phyloP scores from a whole-genome alignment of 1,284 basidiomycete genomes.

The Porodaedalea pini region DNA sequence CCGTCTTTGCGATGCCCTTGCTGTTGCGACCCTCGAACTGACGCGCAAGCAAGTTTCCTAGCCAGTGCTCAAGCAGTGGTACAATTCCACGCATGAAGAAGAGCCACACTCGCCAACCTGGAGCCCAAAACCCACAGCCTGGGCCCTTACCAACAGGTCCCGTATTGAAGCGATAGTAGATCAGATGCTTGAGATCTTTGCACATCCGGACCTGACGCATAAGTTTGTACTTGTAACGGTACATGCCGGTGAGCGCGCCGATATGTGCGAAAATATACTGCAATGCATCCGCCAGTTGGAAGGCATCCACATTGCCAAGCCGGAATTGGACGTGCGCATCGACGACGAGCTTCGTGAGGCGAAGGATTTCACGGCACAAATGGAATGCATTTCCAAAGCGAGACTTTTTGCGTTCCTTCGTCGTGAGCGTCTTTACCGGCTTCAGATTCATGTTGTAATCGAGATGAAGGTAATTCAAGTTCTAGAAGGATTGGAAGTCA shows the following conservation, averaged over 20 bases:
- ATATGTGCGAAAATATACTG: conserved; percentile 99
- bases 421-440: conserved; percentile 98
- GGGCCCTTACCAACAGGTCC: conserved; percentile 99
- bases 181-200: conserved; percentile 97
- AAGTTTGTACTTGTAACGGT: conserved; percentile 99
- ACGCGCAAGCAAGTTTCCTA: conserved; percentile 95
- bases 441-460: conserved; percentile 97
- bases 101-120: conserved; percentile 99
- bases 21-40: conserved; percentile 98
- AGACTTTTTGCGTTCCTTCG: conserved; percentile 99
- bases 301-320: conserved; percentile 97
- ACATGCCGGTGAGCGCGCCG: conserved; percentile 98
- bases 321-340: conserved; percentile 99
- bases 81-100: conserved; percentile 99
- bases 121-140: conserved; percentile 99
- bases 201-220: conserved; percentile 99
- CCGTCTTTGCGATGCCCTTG: conserved; percentile 92
- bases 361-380: conserved; percentile 94
- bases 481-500: conserved; percentile 43
- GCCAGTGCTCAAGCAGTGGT: conserved; percentile 94
- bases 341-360: conserved; percentile 97
- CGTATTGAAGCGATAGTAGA: conserved; percentile 98
- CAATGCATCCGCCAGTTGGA: conserved; percentile 97
- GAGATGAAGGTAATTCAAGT: conserved; percentile 91
- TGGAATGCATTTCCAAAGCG: conserved; percentile 99